Conservation (phyloP, 2,329 filamentous ascomycete genomes). For the Mycogone perniciosa region DNA sequence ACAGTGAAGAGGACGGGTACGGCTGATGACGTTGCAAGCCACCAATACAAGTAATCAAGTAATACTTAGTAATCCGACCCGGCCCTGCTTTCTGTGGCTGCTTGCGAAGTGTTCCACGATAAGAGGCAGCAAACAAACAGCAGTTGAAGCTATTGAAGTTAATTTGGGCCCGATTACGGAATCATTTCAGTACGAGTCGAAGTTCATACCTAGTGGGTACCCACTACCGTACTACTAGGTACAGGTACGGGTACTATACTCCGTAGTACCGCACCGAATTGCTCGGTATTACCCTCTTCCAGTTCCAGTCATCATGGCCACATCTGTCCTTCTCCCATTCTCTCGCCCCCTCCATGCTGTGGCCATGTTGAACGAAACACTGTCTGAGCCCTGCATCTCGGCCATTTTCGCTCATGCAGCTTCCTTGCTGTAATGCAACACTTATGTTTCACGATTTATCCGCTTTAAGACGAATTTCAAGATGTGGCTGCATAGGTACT, state of each 20-base stretch:
- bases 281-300: background rate
- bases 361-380: background rate
- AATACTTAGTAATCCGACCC: no score
- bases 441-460: slow-evolving; percentile 5
- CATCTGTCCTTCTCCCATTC: no score
- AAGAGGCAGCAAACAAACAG: no score
- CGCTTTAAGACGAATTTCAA: slow-evolving; percentile 2
- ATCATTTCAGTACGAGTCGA: no score
- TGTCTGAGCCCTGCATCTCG: background rate
- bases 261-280: background rate
- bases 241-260: background rate
- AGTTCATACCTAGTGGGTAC: background rate
- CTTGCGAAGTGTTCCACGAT: no score
- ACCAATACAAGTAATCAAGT: no score
- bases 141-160: no score
- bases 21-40: no score
- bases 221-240: background rate
- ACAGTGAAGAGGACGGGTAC: no score
- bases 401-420: background rate
- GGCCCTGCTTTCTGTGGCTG: no score
- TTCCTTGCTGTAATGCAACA: background rate
- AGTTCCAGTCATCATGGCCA: no score
- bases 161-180: no score
- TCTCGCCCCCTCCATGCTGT: background rate
- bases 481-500: slow-evolving; percentile 7